phyloP scores from a whole-genome alignment of 169 alveolate species.

The Perkinsus marinus region DNA sequence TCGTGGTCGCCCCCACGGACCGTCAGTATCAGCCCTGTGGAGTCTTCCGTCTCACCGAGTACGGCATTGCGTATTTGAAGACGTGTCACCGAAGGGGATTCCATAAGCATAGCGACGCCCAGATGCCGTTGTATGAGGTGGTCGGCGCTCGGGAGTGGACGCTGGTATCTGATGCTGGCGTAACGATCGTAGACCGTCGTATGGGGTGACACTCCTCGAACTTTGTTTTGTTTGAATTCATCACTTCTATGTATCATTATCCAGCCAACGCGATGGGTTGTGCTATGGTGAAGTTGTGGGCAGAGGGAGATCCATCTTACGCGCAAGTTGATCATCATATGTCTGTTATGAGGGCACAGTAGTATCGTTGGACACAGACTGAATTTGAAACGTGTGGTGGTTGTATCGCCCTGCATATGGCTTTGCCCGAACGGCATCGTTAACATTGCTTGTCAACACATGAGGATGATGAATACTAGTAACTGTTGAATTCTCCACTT shows the following conservation, averaged over 20 bases:
- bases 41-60: slow-evolving; percentile 27
- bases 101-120: slow-evolving; percentile 22
- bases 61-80: slow-evolving; percentile 12
- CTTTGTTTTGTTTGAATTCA: neutral
- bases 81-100: slow-evolving; percentile 24
- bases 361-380: too few species aligned
- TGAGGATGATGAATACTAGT: neutral
- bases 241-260: neutral
- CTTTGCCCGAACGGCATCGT: too few species aligned
- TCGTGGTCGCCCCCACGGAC: slow-evolving; percentile 35
- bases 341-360: too few species aligned
- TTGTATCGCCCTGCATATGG: too few species aligned
- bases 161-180: neutral
- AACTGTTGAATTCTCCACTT: neutral
- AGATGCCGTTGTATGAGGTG: neutral
- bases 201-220: neutral
- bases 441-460: too few species aligned
- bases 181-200: neutral
- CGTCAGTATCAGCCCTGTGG: neutral
- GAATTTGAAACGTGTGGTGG: too few species aligned
- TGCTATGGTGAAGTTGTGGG: too few species aligned
- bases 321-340: too few species aligned
- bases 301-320: too few species aligned
- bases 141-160: neutral
- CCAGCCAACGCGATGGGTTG: neutral